Evolutionary conservation across 1,284 basidiomycete genomes (phyloP), one percentile per base, ranked within the genome.

Genomic region (Takashimella tepidaria): DNA sequence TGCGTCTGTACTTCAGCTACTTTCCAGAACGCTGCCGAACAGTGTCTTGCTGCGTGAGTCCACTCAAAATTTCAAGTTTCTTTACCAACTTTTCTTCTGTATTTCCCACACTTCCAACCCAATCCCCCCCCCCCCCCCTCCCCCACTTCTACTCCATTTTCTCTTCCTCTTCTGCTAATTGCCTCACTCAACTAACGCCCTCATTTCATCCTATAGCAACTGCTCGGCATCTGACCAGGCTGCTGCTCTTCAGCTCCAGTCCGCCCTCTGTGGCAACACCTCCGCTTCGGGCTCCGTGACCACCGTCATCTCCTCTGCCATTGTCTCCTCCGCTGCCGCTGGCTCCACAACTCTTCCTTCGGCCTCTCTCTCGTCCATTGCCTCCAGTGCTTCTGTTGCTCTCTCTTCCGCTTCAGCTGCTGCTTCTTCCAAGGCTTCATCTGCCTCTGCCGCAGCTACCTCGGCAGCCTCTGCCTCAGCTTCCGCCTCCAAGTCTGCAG

Each of bases 1-100:
- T 68, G 70, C 55, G 57, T 76, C 55, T 76, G 74, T 56, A 58
- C 63, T 12, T 63, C 59, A 20, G 47, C 57, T 3, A 44, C 53
- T 5, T 74, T 74, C 71, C 64, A 69, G 58, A 61, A 55, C 37
- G 53, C 51, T 21, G 67, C 69, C 21, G 53, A 50, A 1, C 44
- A 63, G 4, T 75, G 73, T 61, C 58, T 67, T 11, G 27, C 52
- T 25, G 51, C 57, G 64, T 67, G 46, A 63, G 66, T 63, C 3
- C 24, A 3, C 20, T 25, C 2, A n/a, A n/a, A n/a, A n/a, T n/a
- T n/a, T n/a, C n/a, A n/a, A n/a, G n/a, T n/a, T n/a, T n/a, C n/a
- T n/a, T n/a, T n/a, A n/a, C n/a, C n/a, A n/a, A n/a, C n/a, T n/a
- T n/a, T n/a, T n/a, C n/a, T n/a, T n/a, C n/a, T n/a, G n/a, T n/a